phyloP scores from a whole-genome alignment of 2,329 filamentous ascomycete genomes.

The Herpotrichia juniperi region DNA sequence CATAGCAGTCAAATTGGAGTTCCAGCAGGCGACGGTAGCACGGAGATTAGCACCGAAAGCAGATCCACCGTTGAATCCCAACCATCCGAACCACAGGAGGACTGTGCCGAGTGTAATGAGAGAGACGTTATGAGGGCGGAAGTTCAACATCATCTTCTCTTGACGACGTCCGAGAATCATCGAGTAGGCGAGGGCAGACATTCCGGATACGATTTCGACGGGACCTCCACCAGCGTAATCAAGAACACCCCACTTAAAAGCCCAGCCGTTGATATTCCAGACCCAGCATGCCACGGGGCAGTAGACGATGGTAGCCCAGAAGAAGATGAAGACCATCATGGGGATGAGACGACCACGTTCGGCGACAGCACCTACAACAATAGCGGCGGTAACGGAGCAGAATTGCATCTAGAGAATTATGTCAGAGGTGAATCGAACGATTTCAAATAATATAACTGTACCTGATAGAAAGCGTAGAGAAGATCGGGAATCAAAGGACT shows the following conservation, averaged over 20 bases:
- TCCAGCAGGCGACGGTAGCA: slow-evolving; percentile 97
- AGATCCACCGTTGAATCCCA: slow-evolving; percentile 98
- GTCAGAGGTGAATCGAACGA: slow-evolving; percentile 16
- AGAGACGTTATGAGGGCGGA: slow-evolving; percentile 98
- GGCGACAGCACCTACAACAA: slow-evolving; percentile 88
- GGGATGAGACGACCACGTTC: slow-evolving; percentile 93
- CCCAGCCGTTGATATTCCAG: slow-evolving; percentile 96
- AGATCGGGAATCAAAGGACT: slow-evolving; percentile 88
- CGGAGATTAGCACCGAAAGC: slow-evolving; percentile 92
- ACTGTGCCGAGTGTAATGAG: slow-evolving; percentile 95
- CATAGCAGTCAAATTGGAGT: slow-evolving; percentile 90
- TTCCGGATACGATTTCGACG: slow-evolving; percentile 94
- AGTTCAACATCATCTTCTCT: slow-evolving; percentile 99
- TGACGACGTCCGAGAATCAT: slow-evolving; percentile 94
- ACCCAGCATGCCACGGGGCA: slow-evolving; percentile 96
- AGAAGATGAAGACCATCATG: slow-evolving; percentile 93
- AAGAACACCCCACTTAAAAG: slow-evolving; percentile 84
- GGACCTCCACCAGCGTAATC: slow-evolving; percentile 97
- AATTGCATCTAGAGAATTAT: slow-evolving; percentile 80
- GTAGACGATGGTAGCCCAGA: slow-evolving; percentile 97
- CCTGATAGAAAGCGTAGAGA: slow-evolving; percentile 93
- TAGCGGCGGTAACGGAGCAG: slow-evolving; percentile 88
- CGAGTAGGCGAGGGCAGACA: slow-evolving; percentile 93
- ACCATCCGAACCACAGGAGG: slow-evolving; percentile 97
- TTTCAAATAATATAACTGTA: slow-evolving; percentile 45